These are phyloP conservation scores for Sanghuangporus weigelae DNA, from an alignment of 1,284 basidiomycete species.

Conservation along the genomic window DNA sequence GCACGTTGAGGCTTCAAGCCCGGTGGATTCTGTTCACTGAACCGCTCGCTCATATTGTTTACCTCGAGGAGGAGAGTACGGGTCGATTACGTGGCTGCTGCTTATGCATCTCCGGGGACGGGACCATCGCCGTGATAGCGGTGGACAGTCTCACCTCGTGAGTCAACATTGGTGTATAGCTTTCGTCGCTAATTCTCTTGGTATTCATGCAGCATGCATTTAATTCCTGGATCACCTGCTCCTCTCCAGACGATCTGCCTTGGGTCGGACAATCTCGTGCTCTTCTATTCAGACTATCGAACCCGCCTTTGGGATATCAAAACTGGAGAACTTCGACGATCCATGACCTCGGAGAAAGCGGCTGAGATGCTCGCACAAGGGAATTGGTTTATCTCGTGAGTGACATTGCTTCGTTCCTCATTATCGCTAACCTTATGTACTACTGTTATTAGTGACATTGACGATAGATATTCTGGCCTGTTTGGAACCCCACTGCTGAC, in stretches of 20 bases:
- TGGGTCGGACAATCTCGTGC: constrained; percentile 65
- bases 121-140: constrained; percentile 75
- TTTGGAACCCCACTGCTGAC: neutral
- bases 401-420: neutral
- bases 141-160: constrained; percentile 45
- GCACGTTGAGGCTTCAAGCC: constrained; percentile 58
- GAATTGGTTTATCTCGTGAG: constrained; percentile 70
- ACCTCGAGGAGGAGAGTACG: constrained; percentile 50
- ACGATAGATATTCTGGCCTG: neutral
- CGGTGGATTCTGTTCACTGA: constrained; percentile 67
- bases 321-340: constrained; percentile 81
- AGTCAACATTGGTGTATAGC: constrained; percentile 13
- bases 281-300: constrained; percentile 73
- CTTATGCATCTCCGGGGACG: constrained; percentile 73
- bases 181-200: neutral
- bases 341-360: constrained; percentile 73
- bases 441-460: neutral
- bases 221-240: constrained; percentile 73
- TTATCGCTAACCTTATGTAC: neutral
- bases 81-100: constrained; percentile 66
- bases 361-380: constrained; percentile 67
- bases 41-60: constrained; percentile 54
- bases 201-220: constrained; percentile 49
- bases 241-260: constrained; percentile 64
- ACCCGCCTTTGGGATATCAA: constrained; percentile 88